phyloP scores from a whole-genome alignment of 192 early-diverging fungal species.

The Paraglomus occultum region DNA sequence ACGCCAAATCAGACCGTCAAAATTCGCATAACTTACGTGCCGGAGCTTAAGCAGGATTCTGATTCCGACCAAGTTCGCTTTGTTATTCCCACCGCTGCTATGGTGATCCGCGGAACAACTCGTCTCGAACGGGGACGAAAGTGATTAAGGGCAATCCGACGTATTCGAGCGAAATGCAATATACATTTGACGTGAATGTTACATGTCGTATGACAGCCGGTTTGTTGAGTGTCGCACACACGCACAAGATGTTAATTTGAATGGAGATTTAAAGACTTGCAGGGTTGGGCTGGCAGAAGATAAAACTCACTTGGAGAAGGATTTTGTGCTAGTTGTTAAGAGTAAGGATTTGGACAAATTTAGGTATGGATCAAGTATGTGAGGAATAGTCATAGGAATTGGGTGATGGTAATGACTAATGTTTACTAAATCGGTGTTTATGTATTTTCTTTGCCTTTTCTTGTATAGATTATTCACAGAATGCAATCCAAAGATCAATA shows the following conservation, averaged over 20 bases:
- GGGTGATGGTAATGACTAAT: too few species aligned
- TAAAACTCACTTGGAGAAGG: conserved; percentile 36
- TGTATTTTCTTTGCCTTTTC: neutral
- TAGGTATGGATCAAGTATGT: conserved; percentile 1
- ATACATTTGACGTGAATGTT: conserved; percentile 28
- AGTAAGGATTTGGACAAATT: conserved; percentile 36
- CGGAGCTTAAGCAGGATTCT: conserved; percentile 47
- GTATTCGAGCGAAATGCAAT: too few species aligned
- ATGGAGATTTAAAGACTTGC: conserved; percentile 20
- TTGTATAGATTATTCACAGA: conserved; percentile 34
- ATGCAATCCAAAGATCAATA: conserved; percentile 30
- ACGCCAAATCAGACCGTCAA: conserved; percentile 32
- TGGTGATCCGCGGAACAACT: too few species aligned
- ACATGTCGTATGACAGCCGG: conserved; percentile 29
- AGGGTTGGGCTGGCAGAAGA: conserved; percentile 23
- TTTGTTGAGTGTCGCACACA: conserved; percentile 40
- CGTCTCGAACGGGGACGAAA: too few species aligned
- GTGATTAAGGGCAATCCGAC: too few species aligned
- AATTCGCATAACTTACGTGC: conserved; percentile 49
- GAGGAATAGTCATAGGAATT: too few species aligned
- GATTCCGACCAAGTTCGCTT: too few species aligned
- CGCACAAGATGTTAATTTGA: conserved; percentile 30
- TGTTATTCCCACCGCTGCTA: conserved; percentile 40
- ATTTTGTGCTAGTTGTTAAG: conserved; percentile 43
- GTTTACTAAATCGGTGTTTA: neutral